Evolutionary conservation across 2,329 filamentous ascomycete species (phyloP).

Genomic region (Ambrosiella beaveri): DNA sequence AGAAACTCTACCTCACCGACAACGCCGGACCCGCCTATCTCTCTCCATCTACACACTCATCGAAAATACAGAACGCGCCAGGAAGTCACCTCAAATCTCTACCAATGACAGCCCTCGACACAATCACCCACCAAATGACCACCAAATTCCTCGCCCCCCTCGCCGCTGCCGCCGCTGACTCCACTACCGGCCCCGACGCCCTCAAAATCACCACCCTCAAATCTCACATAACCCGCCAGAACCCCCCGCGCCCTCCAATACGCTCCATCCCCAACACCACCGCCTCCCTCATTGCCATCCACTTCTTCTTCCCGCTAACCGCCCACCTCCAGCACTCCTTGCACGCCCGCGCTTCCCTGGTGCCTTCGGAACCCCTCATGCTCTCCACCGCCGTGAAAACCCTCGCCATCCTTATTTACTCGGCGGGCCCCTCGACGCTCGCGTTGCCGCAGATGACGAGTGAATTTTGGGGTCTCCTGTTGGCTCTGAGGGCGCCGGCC

Average conservation of each 20-base stretch:
- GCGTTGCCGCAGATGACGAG: conserved; percentile 63
- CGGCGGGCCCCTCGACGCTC: conserved; percentile 63
- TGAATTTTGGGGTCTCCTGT: conserved; percentile 70
- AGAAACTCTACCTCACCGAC: conserved; percentile 44
- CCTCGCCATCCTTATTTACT: conserved; percentile 63
- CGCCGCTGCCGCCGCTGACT: conserved; percentile 65
- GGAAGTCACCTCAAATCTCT: conserved; percentile 31
- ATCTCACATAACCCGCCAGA: conserved; percentile 21
- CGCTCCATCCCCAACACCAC: conserved; percentile 58
- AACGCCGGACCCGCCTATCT: conserved; percentile 8
- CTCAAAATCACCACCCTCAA: conserved; percentile 85
- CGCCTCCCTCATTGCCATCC: conserved; percentile 53
- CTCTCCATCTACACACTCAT: conserved; percentile 13
- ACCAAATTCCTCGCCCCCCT: conserved; percentile 63
- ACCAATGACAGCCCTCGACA: conserved; percentile 44
- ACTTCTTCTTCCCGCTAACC: conserved; percentile 76
- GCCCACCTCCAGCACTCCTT: conserved; percentile 58
- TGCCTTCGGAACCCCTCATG: conserved; percentile 58
- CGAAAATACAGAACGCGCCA: neutral
- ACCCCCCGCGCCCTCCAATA: conserved; percentile 29
- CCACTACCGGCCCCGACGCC: conserved; percentile 59
- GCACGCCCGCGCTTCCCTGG: conserved; percentile 27
- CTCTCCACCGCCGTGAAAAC: conserved; percentile 74
- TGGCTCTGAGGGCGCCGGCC: conserved; percentile 44
- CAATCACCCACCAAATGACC: conserved; percentile 49